Evolutionary conservation across 768 basidiomycete genomes (phyloP), one percentile per base, ranked within the genome.

Genomic region (Nevesoporus exiguus): DNA sequence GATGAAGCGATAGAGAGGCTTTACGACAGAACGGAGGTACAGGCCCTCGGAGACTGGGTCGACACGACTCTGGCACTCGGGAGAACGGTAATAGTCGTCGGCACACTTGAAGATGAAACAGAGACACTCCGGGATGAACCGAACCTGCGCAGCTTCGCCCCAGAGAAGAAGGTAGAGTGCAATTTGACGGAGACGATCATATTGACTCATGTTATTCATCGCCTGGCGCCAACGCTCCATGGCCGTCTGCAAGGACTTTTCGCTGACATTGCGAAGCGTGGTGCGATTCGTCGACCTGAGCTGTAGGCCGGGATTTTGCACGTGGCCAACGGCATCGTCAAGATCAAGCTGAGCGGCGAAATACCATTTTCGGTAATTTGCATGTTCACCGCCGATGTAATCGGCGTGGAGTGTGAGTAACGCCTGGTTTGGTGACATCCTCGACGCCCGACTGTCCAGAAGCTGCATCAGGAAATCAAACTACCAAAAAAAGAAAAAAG

Each of bases 81-180:
- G 86, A 4, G 90, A 93, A 24, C 97, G 94, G 71, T 99, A 99
- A 71, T 98, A 99, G 74, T 99, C 97, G 68, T 99, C 97, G 14
- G 97, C 97, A 66, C 97, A 98, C 74, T 99, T 99, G 88, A 99
- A 99, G 73, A 99, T 97, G 80, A 98, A 99, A 74, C 94, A 98
- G 43, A 99, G 75, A 64, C 93, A 95, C 70, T 99, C 97, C 3
- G 97, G 96, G 14, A 92, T 81, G 72, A 98, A 98, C 14, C 97
- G 87, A 37, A 98, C 93, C 66, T 98, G 94, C 13, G 97, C 96
- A 0, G 93, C 95, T 72, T 99, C 97, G 51, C 96, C 97, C 97
- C 97, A 99, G 58, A 92, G 91, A 25, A 99, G 81, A 25, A 98
- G 81, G 69, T 89, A 98, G 5, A 99, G 80, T 0, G 97, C 97